These are phyloP conservation scores for Ilex aquifolium DNA, from an alignment of 257 asterid species.

Conservation along the genomic window DNA sequence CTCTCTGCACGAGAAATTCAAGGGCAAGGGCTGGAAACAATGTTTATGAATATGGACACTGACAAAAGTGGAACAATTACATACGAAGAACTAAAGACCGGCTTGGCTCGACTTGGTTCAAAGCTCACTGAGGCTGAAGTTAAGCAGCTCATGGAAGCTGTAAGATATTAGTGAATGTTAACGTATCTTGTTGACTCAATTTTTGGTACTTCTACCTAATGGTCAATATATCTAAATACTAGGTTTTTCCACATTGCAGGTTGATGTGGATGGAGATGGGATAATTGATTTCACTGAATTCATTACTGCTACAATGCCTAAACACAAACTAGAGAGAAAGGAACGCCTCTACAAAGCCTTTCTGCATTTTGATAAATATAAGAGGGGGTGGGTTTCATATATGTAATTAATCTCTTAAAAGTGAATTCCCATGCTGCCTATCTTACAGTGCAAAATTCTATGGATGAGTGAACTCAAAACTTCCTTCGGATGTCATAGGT, in stretches of 20 bases:
- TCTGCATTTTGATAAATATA: not conserved
- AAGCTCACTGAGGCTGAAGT: slow-evolving; percentile 1
- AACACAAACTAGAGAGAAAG: not conserved
- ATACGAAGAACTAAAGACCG: not conserved
- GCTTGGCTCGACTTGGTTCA: not conserved
- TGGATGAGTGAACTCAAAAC: not conserved
- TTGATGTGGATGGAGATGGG: not conserved
- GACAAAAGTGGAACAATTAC: not conserved
- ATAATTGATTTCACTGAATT: not conserved
- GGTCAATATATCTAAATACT: too few relatives aligned
- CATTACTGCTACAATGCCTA: not conserved
- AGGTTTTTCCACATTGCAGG: not conserved
- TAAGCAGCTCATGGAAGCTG: not conserved
- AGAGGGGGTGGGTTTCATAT: not conserved
- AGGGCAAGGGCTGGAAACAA: not conserved
- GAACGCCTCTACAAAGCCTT: not conserved
- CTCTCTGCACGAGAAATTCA: not conserved
- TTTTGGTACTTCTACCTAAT: too few relatives aligned
- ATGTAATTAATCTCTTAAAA: not conserved
- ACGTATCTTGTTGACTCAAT: too few relatives aligned
- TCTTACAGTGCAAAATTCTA: not conserved
- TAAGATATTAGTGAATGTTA: not conserved
- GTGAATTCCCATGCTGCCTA: too few relatives aligned
- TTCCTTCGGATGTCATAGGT: not conserved
- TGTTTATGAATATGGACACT: not conserved